phyloP scores from a whole-genome alignment of 129 eudicot species.

The Cynara cardunculus region DNA sequence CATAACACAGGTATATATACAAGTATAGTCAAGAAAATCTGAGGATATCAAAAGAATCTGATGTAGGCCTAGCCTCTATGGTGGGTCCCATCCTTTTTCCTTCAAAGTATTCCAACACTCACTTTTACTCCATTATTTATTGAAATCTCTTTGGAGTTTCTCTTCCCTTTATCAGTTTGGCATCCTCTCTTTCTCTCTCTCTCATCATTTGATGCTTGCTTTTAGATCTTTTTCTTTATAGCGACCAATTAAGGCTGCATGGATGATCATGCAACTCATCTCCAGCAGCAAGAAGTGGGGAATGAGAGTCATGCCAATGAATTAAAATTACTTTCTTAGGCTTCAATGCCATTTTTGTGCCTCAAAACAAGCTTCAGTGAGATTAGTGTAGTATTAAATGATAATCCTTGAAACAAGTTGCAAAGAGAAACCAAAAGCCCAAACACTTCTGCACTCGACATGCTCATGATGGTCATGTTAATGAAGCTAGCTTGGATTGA shows the following conservation, averaged over 20 bases:
- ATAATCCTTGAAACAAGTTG: conserved; percentile 34
- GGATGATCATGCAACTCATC: conserved; percentile 46
- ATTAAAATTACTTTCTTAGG: conserved; percentile 24
- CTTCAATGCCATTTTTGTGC: conserved; percentile 29
- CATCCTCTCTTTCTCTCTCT: conserved; percentile 29
- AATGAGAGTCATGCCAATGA: conserved; percentile 49
- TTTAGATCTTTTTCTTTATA: conserved; percentile 27
- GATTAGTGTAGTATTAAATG: conserved; percentile 17
- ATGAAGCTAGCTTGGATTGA: conserved; percentile 17
- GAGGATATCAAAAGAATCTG: conserved; percentile 52
- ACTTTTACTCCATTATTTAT: conserved; percentile 44
- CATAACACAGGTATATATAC: conserved; percentile 38
- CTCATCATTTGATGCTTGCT: conserved; percentile 47
- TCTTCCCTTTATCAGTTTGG: conserved; percentile 33
- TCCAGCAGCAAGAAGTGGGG: conserved; percentile 44
- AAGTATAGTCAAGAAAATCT: conserved; percentile 30
- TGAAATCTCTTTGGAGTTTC: conserved; percentile 34
- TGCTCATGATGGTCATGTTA: conserved; percentile 4
- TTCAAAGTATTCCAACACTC: conserved; percentile 38
- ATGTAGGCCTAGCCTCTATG: conserved; percentile 52
- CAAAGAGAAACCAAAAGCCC: conserved; percentile 27
- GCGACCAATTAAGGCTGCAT: conserved; percentile 41
- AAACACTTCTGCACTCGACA: conserved; percentile 14
- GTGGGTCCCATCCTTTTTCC: conserved; percentile 49
- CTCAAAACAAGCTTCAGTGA: conserved; percentile 16